Base-by-base conservation (phyloP, 352 stramenopile genomes). In the Phytophthora pisi region DNA sequence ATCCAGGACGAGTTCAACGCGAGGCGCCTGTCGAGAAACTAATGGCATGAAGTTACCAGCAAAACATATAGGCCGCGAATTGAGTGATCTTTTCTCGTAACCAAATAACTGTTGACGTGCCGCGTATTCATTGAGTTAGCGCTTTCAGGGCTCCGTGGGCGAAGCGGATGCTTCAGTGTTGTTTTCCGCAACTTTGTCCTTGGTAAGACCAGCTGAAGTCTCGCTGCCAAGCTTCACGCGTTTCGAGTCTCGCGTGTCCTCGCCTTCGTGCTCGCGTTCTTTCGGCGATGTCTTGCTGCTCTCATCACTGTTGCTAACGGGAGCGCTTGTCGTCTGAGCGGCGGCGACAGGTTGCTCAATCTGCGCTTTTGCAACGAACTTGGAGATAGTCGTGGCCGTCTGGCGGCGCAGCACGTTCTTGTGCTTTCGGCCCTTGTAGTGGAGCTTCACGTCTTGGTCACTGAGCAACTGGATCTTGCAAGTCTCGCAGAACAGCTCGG, bases 381-480 rank as follows among this genome's bases (percentile, higher is more conserved):
- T 79, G 23, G 83, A 88, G 26, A 90, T 74, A 8, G 84, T 87
- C 3, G 73, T 71, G 0, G 81, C 75, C 20, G 77, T 75, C 23
- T 81, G 64, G 26, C 72, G 65, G 49, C 84, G 81, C 46, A 91
- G 38, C 54, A 89, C 82, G 54, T 91, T 91, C 74, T 96, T 93
- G 79, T 96, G 88, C 40, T 87, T 89, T 67, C 92, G 92, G 45
- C 88, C 88, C 57, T 92, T 90, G 46, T 68, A 71, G 66, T 96
- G 88, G 38, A 93, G 64, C 42, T 72, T 82, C 0, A 91, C 73
- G 66, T 96, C 88, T 61, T 92, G 74, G 47, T 91, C 80, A 56
- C 88, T 96, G 16, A 89, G 62, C 47, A 94, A 57, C 31, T 93
- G 85, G 30, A 94, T 61, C 5, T 86, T 76, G 61, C 88, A 96